Conservation (phyloP, 176 grass and related monocot species). For the Zizania latifolia region DNA sequence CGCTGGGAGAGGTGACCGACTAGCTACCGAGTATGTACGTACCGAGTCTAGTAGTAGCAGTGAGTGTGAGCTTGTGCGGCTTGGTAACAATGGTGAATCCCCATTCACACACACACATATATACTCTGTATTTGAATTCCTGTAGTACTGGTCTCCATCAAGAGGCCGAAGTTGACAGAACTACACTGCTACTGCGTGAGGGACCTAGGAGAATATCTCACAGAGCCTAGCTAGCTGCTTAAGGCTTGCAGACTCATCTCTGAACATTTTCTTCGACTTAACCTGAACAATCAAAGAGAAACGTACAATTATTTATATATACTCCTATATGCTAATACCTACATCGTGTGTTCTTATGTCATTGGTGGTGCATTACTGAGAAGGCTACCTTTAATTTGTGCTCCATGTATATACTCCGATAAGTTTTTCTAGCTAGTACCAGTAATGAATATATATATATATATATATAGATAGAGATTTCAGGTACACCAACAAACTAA, state of each 20-base stretch:
- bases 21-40: neutral
- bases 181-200: constrained; percentile 31
- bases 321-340: no score
- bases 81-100: neutral
- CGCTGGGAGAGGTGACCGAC: neutral
- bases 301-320: neutral
- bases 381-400: constrained; percentile 1
- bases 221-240: constrained; percentile 10
- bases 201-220: constrained; percentile 34
- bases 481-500: neutral
- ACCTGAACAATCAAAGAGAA: neutral
- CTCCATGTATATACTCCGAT: neutral
- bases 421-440: neutral
- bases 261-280: neutral
- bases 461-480: neutral
- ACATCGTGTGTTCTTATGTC: neutral
- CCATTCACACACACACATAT: neutral
- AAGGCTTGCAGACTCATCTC: neutral
- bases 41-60: neutral
- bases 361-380: constrained; percentile 8
- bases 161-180: constrained; percentile 39
- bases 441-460: neutral
- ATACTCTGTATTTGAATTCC: constrained; percentile 18
- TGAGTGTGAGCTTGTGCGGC: neutral
- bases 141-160: constrained; percentile 39